These are phyloP conservation scores for Leptodermis oblonga DNA, from an alignment of 257 asterid genomes.

Conservation along the genomic window DNA sequence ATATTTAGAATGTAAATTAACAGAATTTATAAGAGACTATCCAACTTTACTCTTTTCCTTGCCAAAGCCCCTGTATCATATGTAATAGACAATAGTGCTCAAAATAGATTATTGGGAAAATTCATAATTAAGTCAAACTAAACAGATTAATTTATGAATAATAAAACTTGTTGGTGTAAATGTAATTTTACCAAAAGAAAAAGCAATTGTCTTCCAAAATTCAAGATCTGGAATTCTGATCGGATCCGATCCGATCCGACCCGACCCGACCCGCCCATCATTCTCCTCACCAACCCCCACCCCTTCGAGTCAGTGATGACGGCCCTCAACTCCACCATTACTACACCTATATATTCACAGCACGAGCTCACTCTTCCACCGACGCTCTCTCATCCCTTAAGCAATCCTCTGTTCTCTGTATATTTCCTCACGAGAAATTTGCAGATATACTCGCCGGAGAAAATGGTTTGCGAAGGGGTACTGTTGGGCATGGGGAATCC, in stretches of 20 bases:
- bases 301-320: too few species aligned
- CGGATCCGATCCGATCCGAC: background rate
- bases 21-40: too few species aligned
- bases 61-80: too few species aligned
- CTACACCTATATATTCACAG: background rate
- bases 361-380: background rate
- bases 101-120: too few species aligned
- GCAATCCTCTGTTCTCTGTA: background rate
- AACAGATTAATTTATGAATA: too few species aligned
- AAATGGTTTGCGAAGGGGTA: slow-evolving; percentile 67
- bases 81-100: too few species aligned
- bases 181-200: too few species aligned
- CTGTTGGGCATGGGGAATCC: slow-evolving; percentile 97
- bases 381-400: background rate
- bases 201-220: background rate
- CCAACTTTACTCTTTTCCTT: too few species aligned
- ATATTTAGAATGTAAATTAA: too few species aligned
- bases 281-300: slow-evolving; percentile 9
- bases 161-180: too few species aligned
- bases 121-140: too few species aligned
- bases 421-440: background rate
- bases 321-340: background rate
- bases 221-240: background rate
- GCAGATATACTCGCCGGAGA: background rate
- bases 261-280: background rate